These are phyloP conservation scores for Pyricularia sp. DNA, from an alignment of 2,329 filamentous ascomycete species.

Conservation along the genomic window DNA sequence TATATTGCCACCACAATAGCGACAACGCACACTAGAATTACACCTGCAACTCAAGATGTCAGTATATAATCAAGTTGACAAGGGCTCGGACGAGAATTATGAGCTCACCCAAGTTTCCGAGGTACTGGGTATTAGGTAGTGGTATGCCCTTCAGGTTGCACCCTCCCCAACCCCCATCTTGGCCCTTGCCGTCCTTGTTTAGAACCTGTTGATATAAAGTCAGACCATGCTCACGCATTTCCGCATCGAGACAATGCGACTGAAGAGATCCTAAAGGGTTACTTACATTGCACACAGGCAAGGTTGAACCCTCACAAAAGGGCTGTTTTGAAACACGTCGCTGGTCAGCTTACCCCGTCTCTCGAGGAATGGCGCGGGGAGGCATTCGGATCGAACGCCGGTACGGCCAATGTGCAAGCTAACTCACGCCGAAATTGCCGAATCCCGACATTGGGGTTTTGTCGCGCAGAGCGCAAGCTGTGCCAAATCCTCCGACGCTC, in stretches of 20 bases:
- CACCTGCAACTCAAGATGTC: slow-evolving; percentile 44
- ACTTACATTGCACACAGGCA: slow-evolving; percentile 79
- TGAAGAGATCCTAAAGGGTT: neutral
- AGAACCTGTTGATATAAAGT: slow-evolving; percentile 48
- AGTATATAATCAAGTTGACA: slow-evolving; percentile 7
- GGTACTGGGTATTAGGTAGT: slow-evolving; percentile 52
- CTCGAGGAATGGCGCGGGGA: neutral
- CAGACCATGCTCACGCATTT: slow-evolving; percentile 10
- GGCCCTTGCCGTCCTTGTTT: slow-evolving; percentile 41
- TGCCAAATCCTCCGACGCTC: neutral
- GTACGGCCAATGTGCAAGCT: neutral
- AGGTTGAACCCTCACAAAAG: slow-evolving; percentile 76
- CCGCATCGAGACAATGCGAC: neutral
- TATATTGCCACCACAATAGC: slow-evolving; percentile 61
- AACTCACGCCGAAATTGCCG: slow-evolving; percentile 49
- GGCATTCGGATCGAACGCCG: neutral
- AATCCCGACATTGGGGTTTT: slow-evolving; percentile 25
- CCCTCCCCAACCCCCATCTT: slow-evolving; percentile 52
- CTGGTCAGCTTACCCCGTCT: slow-evolving; percentile 14
- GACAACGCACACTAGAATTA: slow-evolving; percentile 71
- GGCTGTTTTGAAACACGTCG: slow-evolving; percentile 36
- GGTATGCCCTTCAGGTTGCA: slow-evolving; percentile 70
- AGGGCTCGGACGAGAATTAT: neutral
- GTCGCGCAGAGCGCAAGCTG: neutral
- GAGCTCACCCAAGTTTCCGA: slow-evolving; percentile 72